Conservation (phyloP, 176 grass and related monocot species). For the Oryza nivara region DNA sequence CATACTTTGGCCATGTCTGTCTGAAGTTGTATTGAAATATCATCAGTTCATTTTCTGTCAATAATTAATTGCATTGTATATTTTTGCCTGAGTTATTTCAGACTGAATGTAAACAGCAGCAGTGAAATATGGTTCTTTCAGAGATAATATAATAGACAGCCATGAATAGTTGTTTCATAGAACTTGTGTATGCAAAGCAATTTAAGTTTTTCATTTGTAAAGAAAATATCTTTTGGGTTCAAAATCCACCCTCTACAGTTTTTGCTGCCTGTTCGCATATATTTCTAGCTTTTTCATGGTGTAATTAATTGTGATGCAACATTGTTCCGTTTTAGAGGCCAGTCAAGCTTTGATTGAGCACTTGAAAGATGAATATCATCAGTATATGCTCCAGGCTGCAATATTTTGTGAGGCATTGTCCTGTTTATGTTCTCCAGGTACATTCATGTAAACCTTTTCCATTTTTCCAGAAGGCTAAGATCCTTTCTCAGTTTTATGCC, state of each 20-base stretch:
- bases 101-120: background rate
- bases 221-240: background rate
- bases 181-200: background rate
- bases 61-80: background rate
- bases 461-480: background rate
- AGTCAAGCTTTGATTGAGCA: conserved; percentile 60
- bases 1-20: background rate
- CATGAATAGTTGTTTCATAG: conserved; percentile 6
- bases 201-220: background rate
- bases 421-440: conserved; percentile 67
- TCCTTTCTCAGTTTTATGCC: conserved; percentile 20
- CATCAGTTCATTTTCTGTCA: background rate
- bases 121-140: background rate
- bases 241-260: background rate
- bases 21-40: too few relatives aligned
- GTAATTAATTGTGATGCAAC: conserved; percentile 5
- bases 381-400: conserved; percentile 74
- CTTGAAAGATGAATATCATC: conserved; percentile 75
- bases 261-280: background rate
- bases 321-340: conserved; percentile 54
- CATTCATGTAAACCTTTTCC: conserved; percentile 16
- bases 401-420: conserved; percentile 71
- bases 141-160: conserved; percentile 1
- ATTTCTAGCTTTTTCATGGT: background rate
- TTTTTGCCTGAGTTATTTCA: background rate